These are phyloP conservation scores for Heliosperma pusillum DNA, from an alignment of 148 eudicot species.

Conservation along the genomic window DNA sequence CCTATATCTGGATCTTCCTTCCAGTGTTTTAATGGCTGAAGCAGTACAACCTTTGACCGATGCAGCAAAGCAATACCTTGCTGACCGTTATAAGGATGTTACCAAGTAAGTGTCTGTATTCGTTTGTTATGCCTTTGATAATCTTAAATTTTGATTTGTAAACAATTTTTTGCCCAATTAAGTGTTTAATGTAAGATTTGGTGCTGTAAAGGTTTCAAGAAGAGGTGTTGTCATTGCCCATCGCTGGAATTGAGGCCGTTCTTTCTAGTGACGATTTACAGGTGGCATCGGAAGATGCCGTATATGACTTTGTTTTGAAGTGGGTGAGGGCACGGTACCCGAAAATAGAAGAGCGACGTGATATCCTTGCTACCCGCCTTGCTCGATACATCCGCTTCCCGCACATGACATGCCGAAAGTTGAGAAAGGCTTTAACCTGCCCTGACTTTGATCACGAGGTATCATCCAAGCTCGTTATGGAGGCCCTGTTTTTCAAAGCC, in stretches of 20 bases:
- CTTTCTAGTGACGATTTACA: slow-evolving; percentile 81
- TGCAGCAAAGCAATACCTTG: slow-evolving; percentile 73
- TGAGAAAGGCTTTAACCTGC: slow-evolving; percentile 71
- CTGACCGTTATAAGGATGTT: slow-evolving; percentile 65
- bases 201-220: slow-evolving; percentile 57
- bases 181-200: slow-evolving; percentile 17
- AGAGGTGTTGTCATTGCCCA: slow-evolving; percentile 76
- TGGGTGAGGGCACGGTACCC: slow-evolving; percentile 75
- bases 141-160: not conserved
- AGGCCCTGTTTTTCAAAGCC: slow-evolving; percentile 84
- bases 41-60: slow-evolving; percentile 86
- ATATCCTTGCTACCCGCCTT: slow-evolving; percentile 65
- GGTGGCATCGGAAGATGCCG: slow-evolving; percentile 91
- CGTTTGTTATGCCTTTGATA: not conserved
- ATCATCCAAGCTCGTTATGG: slow-evolving; percentile 72
- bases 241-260: slow-evolving; percentile 83
- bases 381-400: slow-evolving; percentile 80
- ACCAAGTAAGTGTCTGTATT: slow-evolving; percentile 43
- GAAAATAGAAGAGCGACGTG: slow-evolving; percentile 70
- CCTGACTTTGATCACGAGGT: slow-evolving; percentile 82
- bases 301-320: slow-evolving; percentile 75
- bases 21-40: slow-evolving; percentile 79
- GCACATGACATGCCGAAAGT: slow-evolving; percentile 76
- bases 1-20: slow-evolving; percentile 73
- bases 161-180: not conserved